Percentiles rank a stretch among this genome's conserved stretches.
Evolutionary conservation across 371 early-diverging fungal genomes (phyloP).

Genomic region (Quaeritorhiza haematococci): DNA sequence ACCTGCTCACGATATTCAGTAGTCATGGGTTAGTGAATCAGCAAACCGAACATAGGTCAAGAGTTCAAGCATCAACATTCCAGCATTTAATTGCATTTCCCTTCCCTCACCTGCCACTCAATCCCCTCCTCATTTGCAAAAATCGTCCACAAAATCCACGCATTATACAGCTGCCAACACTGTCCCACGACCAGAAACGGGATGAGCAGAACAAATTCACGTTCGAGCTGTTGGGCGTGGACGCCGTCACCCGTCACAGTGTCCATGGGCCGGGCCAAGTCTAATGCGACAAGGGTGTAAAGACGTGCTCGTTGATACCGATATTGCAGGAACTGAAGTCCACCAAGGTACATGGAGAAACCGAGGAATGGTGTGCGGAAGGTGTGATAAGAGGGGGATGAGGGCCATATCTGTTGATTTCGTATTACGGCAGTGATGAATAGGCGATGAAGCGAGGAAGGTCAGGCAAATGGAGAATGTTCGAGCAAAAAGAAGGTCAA

Average conservation of each 20-base stretch:
- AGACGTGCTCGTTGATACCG: slow-evolving; percentile 33
- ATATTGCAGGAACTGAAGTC: slow-evolving; percentile 35
- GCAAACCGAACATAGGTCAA: not conserved
- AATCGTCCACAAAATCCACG: slow-evolving; percentile 7
- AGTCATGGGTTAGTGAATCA: not conserved
- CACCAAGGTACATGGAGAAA: slow-evolving; percentile 27
- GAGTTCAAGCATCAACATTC: not conserved
- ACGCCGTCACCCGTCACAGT: slow-evolving; percentile 33
- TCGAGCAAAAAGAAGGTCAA: not conserved
- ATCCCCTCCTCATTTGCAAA: slow-evolving; percentile 2
- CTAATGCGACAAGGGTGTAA: slow-evolving; percentile 34
- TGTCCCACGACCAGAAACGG: slow-evolving; percentile 36
- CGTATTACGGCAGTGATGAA: not conserved
- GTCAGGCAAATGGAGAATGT: not conserved
- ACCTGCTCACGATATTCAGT: slow-evolving; percentile 11
- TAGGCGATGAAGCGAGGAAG: not conserved
- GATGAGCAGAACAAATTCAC: slow-evolving; percentile 26
- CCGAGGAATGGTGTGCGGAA: slow-evolving; percentile 23
- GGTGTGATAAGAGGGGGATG: slow-evolving; percentile 13
- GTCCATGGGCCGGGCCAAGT: slow-evolving; percentile 36
- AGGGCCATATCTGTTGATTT: slow-evolving; percentile 26
- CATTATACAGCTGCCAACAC: slow-evolving; percentile 29
- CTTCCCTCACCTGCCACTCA: slow-evolving; percentile 11
- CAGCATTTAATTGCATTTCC: not conserved
- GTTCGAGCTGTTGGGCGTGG: slow-evolving; percentile 10